These are phyloP conservation scores for Saccharomyces hybrid DNA, from an alignment of 1,139 yeast genomes.

Conservation along the genomic window DNA sequence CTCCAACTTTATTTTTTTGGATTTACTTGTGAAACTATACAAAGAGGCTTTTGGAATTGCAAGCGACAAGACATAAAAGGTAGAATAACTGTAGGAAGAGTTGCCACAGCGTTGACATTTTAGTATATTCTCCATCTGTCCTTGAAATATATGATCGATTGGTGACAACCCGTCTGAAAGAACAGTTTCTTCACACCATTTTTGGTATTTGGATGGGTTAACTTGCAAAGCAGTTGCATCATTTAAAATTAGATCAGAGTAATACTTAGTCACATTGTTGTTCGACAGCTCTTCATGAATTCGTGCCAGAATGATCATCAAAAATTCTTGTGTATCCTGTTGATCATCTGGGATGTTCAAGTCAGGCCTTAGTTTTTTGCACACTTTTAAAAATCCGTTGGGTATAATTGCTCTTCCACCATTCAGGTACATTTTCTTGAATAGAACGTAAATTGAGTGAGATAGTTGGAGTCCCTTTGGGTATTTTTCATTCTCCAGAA, in stretches of 20 bases:
- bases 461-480: constrained; percentile 32
- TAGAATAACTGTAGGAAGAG: constrained; percentile 48
- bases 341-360: constrained; percentile 59
- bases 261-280: constrained; percentile 32
- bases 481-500: constrained; percentile 31
- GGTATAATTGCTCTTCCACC: constrained; percentile 58
- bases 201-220: constrained; percentile 42
- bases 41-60: constrained; percentile 45
- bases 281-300: constrained; percentile 56
- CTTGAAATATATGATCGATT: constrained; percentile 51
- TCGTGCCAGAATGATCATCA: constrained; percentile 54
- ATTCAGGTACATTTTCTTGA: constrained; percentile 38
- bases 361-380: constrained; percentile 50
- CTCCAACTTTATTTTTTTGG: constrained; percentile 37
- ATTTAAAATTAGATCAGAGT: constrained; percentile 30
- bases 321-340: constrained; percentile 68
- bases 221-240: constrained; percentile 30
- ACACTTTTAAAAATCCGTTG: constrained; percentile 46
- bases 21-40: constrained; percentile 20
- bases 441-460: constrained; percentile 42
- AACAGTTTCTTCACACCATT: constrained; percentile 48
- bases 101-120: constrained; percentile 54
- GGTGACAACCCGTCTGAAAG: constrained; percentile 56
- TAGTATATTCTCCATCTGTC: constrained; percentile 55
- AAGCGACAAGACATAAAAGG: constrained; percentile 53